Conservation (phyloP, 345 rosid genomes). For the Euphorbia pulcherrima region DNA sequence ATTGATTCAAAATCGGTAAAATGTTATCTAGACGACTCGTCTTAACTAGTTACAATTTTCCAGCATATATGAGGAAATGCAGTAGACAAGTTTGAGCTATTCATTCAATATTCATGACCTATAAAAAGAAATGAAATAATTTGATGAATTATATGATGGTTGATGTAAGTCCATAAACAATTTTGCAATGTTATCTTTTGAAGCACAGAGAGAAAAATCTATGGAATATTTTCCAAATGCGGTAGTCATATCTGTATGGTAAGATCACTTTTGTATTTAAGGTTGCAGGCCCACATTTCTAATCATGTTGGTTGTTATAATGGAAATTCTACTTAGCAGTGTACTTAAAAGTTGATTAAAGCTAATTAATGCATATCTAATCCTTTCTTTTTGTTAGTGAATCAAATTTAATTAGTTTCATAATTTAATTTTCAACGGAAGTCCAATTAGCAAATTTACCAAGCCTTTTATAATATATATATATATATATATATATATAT, state of each 20-base stretch:
- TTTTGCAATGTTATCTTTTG: slow-evolving; percentile 28
- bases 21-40: too few species aligned
- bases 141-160: not conserved
- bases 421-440: not conserved
- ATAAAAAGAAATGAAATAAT: not conserved
- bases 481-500: not conserved
- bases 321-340: slow-evolving; percentile 33
- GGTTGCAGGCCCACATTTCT: slow-evolving; percentile 52
- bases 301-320: slow-evolving; percentile 56
- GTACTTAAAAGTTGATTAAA: slow-evolving; percentile 39
- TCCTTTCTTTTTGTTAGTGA: slow-evolving; percentile 18
- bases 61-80: not conserved
- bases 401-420: slow-evolving; percentile 13
- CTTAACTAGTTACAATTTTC: too few species aligned
- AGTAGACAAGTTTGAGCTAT: not conserved
- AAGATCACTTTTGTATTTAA: slow-evolving; percentile 35
- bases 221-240: slow-evolving; percentile 28
- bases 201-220: slow-evolving; percentile 16
- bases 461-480: not conserved
- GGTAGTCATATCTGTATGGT: slow-evolving; percentile 40
- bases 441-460: not conserved
- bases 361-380: slow-evolving; percentile 19
- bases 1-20: too few species aligned
- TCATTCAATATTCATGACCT: not conserved
- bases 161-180: slow-evolving; percentile 16